A percentile compares a stretch with the other conserved stretches of the same genome.
phyloP scores from a whole-genome alignment of 176 grass and related monocot genomes.

The Puya raimondii region DNA sequence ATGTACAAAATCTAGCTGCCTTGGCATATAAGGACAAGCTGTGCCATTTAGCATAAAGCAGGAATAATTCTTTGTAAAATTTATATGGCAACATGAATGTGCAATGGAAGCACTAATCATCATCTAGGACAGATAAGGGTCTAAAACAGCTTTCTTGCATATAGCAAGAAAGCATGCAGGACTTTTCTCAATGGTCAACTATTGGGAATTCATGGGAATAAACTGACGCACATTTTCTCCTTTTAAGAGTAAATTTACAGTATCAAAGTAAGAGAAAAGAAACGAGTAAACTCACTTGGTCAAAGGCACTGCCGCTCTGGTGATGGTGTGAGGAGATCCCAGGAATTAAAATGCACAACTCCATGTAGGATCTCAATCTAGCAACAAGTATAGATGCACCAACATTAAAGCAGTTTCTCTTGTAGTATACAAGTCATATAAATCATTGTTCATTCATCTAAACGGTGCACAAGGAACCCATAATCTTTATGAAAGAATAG shows the following conservation, averaged over 20 bases:
- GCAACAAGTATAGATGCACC: slow-evolving; percentile 4
- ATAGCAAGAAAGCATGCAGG: no score
- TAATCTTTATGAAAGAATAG: no score
- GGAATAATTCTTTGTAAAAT: no score
- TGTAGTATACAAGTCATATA: background rate
- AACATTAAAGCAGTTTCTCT: background rate
- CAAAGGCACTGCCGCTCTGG: slow-evolving; percentile 37
- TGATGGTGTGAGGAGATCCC: slow-evolving; percentile 63
- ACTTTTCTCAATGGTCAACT: no score
- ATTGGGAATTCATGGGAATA: no score
- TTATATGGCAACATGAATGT: no score
- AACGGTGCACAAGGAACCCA: no score
- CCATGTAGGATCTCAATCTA: slow-evolving; percentile 97
- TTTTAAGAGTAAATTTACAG: background rate
- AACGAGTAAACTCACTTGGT: slow-evolving; percentile 38
- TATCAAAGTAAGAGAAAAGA: slow-evolving; percentile 2
- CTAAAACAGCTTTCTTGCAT: no score
- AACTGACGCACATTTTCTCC: no score
- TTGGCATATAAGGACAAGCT: background rate
- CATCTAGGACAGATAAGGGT: no score
- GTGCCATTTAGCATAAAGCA: no score
- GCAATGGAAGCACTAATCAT: no score
- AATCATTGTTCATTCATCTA: background rate
- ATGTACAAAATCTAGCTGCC: background rate
- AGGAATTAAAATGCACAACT: slow-evolving; percentile 93